A percentile compares a stretch with the other conserved stretches of the same genome.
Evolutionary conservation across 768 basidiomycete species (phyloP).

Genomic region (Psilocybe sp.): DNA sequence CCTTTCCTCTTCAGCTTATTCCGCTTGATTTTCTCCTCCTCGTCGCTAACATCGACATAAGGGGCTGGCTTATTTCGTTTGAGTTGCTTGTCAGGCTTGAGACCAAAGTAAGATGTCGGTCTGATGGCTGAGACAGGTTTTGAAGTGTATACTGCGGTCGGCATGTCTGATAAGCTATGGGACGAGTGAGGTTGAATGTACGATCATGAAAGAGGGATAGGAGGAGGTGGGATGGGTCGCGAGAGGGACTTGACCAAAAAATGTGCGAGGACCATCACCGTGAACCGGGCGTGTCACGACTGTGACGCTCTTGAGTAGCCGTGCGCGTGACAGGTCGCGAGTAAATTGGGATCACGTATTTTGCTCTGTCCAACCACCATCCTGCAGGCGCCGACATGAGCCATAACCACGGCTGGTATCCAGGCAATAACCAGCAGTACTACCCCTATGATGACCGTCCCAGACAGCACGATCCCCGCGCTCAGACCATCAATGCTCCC

Average conservation of each 20-base stretch:
- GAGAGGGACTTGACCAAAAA: neutral
- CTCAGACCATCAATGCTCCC: constrained; percentile 11
- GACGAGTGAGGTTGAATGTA: no score
- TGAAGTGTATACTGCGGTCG: constrained; percentile 12
- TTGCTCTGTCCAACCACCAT: constrained; percentile 5
- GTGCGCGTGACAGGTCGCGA: constrained; percentile 18
- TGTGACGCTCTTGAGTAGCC: constrained; percentile 13
- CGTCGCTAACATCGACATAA: constrained; percentile 41
- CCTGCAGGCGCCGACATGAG: constrained; percentile 24
- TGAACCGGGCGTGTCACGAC: constrained; percentile 3
- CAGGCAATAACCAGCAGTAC: constrained; percentile 26
- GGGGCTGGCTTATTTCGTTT: constrained; percentile 27
- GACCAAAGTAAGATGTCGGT: constrained; percentile 20
- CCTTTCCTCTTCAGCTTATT: constrained; percentile 27
- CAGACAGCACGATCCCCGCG: constrained; percentile 14
- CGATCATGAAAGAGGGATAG: neutral
- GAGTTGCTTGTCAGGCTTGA: constrained; percentile 19
- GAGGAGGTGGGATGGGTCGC: neutral
- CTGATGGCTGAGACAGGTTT: constrained; percentile 17
- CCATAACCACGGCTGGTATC: constrained; percentile 29
- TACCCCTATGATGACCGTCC: constrained; percentile 16
- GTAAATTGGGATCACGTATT: constrained; percentile 12
- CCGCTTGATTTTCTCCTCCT: constrained; percentile 28
- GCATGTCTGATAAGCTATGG: constrained; percentile 11
- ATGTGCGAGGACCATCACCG: neutral